Evolutionary conservation across 208 protist species (phyloP).

Genomic region (Trypanosoma brucei): DNA sequence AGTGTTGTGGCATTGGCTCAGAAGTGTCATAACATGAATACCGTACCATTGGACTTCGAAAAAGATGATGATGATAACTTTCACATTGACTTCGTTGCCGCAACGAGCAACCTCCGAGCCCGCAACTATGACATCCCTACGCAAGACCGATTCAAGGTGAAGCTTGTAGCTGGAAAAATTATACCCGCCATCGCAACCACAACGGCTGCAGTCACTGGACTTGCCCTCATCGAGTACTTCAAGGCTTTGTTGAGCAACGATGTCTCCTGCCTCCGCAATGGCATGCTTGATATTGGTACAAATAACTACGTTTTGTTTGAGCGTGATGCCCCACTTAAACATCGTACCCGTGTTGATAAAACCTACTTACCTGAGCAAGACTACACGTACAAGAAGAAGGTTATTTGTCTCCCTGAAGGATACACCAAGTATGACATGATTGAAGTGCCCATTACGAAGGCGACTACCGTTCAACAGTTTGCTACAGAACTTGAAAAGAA

Average conservation of each 20-base stretch:
- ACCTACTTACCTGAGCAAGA: slow-evolving; percentile 86
- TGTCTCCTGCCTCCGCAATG: slow-evolving; percentile 69
- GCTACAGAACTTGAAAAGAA: slow-evolving; percentile 35
- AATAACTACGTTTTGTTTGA: slow-evolving; percentile 90
- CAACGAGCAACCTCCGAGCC: slow-evolving; percentile 91
- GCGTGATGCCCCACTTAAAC: slow-evolving; percentile 66
- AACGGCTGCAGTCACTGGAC: slow-evolving; percentile 97
- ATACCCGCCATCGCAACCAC: slow-evolving; percentile 99
- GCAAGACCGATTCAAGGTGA: slow-evolving; percentile 85
- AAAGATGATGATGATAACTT: slow-evolving; percentile 96
- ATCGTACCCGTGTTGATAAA: slow-evolving; percentile 59
- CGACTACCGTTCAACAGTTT: slow-evolving; percentile 75
- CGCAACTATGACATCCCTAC: slow-evolving; percentile 91
- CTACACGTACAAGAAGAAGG: slow-evolving; percentile 83
- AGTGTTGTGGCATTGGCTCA: slow-evolving; percentile 36
- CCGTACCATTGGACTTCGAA: slow-evolving; percentile 88
- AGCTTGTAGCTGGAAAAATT: slow-evolving; percentile 97
- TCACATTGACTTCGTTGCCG: slow-evolving; percentile 95
- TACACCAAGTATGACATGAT: slow-evolving; percentile 89
- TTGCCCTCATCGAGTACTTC: slow-evolving; percentile 97
- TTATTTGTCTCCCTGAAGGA: slow-evolving; percentile 73
- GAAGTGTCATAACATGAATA: slow-evolving; percentile 41
- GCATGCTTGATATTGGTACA: slow-evolving; percentile 85
- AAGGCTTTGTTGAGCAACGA: slow-evolving; percentile 93
- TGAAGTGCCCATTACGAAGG: slow-evolving; percentile 46